Evolutionary conservation across 257 asterid genomes (phyloP).

Genomic region (Solanum paucissectum): DNA sequence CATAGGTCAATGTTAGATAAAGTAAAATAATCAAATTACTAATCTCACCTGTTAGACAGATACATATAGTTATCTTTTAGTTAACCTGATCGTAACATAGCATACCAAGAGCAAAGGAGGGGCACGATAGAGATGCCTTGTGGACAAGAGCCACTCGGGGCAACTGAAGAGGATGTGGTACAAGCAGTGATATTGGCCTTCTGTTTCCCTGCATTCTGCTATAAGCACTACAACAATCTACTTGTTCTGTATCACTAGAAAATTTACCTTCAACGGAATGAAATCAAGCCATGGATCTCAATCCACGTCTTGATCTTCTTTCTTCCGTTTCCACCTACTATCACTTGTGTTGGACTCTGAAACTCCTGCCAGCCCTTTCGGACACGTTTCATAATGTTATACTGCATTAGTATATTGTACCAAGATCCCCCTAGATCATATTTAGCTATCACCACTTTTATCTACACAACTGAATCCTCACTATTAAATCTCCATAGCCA

Average conservation of each 20-base stretch:
- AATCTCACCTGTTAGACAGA: neutral
- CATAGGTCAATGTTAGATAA: neutral
- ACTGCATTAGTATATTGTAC: neutral
- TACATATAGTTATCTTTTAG: neutral
- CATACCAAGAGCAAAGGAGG: conserved; percentile 28
- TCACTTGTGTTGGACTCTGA: neutral
- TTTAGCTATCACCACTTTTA: neutral
- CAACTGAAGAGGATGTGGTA: conserved; percentile 40
- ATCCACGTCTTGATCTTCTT: neutral
- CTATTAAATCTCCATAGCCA: neutral
- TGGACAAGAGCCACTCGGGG: conserved; percentile 49
- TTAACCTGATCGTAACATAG: neutral
- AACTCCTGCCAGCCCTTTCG: neutral
- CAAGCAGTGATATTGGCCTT: conserved; percentile 52
- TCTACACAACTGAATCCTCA: neutral
- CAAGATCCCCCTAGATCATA: neutral
- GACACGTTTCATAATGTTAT: neutral
- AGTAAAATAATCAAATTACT: neutral
- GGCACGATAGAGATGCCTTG: conserved; percentile 23
- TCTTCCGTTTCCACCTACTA: neutral
- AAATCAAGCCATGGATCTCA: neutral
- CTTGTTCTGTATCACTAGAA: neutral
- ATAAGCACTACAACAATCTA: neutral
- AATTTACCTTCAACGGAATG: neutral
- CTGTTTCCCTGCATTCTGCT: neutral